Conservation (phyloP, 768 basidiomycete species). For the Lactarius vividus region DNA sequence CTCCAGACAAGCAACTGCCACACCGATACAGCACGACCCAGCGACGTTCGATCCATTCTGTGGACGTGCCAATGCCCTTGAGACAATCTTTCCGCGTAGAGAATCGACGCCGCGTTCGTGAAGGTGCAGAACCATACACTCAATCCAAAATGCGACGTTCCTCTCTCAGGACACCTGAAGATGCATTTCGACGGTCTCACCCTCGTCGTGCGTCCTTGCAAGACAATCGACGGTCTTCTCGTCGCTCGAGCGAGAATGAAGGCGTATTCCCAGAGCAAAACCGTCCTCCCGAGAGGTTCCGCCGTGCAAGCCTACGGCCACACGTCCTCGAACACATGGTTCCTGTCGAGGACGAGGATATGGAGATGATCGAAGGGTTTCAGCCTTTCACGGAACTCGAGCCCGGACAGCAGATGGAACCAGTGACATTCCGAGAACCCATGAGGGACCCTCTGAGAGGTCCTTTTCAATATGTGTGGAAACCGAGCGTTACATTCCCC, state of each 20-base stretch:
- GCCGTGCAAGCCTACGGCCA: slow-evolving; percentile 4
- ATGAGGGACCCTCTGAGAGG: background rate
- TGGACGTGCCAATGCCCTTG: slow-evolving; percentile 1
- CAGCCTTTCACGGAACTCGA: slow-evolving; percentile 21
- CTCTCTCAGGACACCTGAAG: background rate
- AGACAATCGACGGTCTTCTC: background rate
- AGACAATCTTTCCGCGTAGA: slow-evolving; percentile 9
- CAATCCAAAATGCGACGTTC: slow-evolving; percentile 4
- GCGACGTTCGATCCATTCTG: slow-evolving; percentile 7
- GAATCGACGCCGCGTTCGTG: slow-evolving; percentile 1
- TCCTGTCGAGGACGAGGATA: slow-evolving; percentile 24
- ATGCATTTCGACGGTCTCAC: background rate
- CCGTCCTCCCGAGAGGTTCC: background rate
- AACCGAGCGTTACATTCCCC: slow-evolving; percentile 13
- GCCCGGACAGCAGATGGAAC: background rate
- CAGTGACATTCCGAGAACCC: slow-evolving; percentile 15
- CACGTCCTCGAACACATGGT: slow-evolving; percentile 17
- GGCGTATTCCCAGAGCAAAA: background rate
- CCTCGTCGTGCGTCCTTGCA: slow-evolving; percentile 12
- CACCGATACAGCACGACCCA: background rate
- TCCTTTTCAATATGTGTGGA: slow-evolving; percentile 10
- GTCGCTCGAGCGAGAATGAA: slow-evolving; percentile 8
- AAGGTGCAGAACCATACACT: background rate
- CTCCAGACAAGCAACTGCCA: slow-evolving; percentile 1
- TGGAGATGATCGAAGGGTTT: slow-evolving; percentile 20